Evolutionary conservation across 202 grass and related monocot genomes (phyloP).

Genomic region (Carex sylvatica): DNA sequence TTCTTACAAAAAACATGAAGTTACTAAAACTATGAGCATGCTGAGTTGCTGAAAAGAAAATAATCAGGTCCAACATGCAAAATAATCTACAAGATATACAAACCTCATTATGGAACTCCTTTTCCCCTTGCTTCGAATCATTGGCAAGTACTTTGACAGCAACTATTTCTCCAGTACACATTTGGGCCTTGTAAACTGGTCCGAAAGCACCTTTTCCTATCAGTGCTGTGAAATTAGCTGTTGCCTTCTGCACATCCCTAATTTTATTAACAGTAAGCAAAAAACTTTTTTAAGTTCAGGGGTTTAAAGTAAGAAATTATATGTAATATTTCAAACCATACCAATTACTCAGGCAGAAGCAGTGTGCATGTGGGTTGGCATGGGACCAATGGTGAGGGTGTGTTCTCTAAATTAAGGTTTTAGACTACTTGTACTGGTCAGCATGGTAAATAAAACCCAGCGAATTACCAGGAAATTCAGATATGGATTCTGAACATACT

Average conservation of each 20-base stretch:
- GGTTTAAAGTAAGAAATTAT: not conserved
- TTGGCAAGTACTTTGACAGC: conserved; percentile 90
- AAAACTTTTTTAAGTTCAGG: not conserved
- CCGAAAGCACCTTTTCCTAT: conserved; percentile 92
- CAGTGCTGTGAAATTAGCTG: conserved; percentile 80
- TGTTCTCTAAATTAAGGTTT: conserved; percentile 1
- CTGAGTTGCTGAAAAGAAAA: not conserved
- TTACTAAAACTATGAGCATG: not conserved
- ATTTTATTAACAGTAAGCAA: conserved; percentile 1
- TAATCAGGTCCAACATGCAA: not conserved
- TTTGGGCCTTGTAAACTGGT: conserved; percentile 86
- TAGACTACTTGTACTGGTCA: not conserved
- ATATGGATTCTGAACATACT: conserved; percentile 39
- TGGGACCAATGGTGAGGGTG: not conserved
- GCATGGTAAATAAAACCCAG: not conserved
- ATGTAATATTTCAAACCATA: not conserved
- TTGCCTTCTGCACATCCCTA: conserved; percentile 90
- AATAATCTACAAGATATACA: conserved; percentile 3
- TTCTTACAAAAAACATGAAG: conserved; percentile 3
- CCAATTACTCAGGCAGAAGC: not conserved
- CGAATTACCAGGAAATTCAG: not conserved
- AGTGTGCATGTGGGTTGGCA: too few relatives aligned
- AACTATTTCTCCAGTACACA: conserved; percentile 81
- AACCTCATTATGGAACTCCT: conserved; percentile 97
- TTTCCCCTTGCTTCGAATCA: conserved; percentile 92